These are phyloP conservation scores for Salix koriyanagi DNA, from an alignment of 345 rosid species.

Conservation along the genomic window DNA sequence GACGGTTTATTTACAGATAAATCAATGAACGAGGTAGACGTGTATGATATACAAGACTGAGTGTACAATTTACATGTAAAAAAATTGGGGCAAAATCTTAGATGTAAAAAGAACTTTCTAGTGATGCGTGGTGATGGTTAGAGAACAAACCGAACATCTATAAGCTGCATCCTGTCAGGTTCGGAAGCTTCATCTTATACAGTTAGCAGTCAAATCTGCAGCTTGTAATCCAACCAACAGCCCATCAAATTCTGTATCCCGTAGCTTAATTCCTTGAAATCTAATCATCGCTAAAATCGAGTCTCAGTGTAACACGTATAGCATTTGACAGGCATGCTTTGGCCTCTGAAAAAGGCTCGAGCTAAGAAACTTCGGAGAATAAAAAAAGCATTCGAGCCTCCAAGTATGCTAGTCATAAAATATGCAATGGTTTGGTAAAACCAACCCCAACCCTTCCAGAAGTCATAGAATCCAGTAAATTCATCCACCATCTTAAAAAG, in stretches of 20 bases:
- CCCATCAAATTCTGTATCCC: neutral
- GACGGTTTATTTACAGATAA: neutral
- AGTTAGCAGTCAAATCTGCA: neutral
- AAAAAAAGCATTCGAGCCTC: neutral
- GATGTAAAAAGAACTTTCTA: neutral
- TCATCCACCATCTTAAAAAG: neutral
- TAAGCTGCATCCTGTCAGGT: neutral
- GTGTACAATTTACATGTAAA: constrained; percentile 1
- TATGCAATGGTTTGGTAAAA: neutral
- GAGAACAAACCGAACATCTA: neutral
- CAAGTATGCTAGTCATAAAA: neutral
- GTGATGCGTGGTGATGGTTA: neutral
- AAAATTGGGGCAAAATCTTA: neutral
- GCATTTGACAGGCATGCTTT: neutral
- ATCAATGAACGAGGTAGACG: neutral
- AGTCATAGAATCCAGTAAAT: neutral
- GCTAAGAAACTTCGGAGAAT: neutral
- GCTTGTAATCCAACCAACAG: neutral
- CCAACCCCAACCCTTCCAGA: neutral
- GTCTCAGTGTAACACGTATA: neutral
- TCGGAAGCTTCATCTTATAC: neutral
- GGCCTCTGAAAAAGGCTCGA: neutral
- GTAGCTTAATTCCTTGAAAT: neutral
- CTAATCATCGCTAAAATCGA: too few relatives aligned
- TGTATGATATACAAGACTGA: neutral